phyloP scores from a whole-genome alignment of 1,284 basidiomycete genomes.

The Ganoderma multipileum region DNA sequence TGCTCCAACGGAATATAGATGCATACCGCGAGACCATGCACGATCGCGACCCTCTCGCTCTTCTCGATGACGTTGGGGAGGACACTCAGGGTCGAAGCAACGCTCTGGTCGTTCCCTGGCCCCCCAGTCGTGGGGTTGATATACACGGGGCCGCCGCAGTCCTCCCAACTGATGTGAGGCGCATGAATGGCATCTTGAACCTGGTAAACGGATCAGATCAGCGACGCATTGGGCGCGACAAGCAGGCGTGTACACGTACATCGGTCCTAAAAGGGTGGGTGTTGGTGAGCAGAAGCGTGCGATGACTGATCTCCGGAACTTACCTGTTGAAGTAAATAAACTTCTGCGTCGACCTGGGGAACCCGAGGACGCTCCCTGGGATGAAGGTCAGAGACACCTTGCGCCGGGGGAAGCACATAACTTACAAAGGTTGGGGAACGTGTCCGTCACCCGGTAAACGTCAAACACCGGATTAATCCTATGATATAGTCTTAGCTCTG shows the following conservation, averaged over 20 bases:
- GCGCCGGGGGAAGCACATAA: not conserved
- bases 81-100: slow-evolving; percentile 47
- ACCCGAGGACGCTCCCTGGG: slow-evolving; percentile 61
- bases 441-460: slow-evolving; percentile 47
- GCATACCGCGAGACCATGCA: slow-evolving; percentile 36
- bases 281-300: not conserved
- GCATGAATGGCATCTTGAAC: slow-evolving; percentile 69
- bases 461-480: slow-evolving; percentile 65
- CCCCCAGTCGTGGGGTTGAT: slow-evolving; percentile 45
- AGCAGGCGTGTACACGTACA: slow-evolving; percentile 35
- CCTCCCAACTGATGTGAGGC: slow-evolving; percentile 59
- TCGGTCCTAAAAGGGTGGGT: slow-evolving; percentile 41
- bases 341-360: slow-evolving; percentile 60
- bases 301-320: slow-evolving; percentile 26
- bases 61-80: slow-evolving; percentile 49
- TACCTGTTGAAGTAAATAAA: slow-evolving; percentile 51
- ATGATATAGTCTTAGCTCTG: not conserved
- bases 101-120: slow-evolving; percentile 42
- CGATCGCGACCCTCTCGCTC: slow-evolving; percentile 46
- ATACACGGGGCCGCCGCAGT: slow-evolving; percentile 55
- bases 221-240: not conserved
- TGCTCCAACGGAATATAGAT: not conserved
- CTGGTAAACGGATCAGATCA: slow-evolving; percentile 31
- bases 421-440: slow-evolving; percentile 44
- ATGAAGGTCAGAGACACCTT: slow-evolving; percentile 28